Evolutionary conservation across 139 green algal species (phyloP).

Genomic region (Closterium sp.): DNA sequence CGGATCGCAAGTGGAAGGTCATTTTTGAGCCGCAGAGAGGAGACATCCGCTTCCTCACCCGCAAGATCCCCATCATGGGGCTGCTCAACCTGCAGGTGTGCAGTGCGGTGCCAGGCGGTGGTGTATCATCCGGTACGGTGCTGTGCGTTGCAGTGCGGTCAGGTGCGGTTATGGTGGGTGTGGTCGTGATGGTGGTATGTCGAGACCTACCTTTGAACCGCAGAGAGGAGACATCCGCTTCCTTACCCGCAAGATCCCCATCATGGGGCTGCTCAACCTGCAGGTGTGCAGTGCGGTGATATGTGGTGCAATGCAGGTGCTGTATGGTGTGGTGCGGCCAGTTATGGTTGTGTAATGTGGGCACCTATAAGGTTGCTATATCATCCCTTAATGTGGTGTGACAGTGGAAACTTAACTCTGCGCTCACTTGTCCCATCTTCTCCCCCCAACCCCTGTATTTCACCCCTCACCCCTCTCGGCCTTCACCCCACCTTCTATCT

Average conservation of each 20-base stretch:
- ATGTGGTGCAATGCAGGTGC: not conserved
- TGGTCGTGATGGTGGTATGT: too few relatives aligned
- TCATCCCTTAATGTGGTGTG: not conserved
- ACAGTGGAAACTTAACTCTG: too few relatives aligned
- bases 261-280: slow-evolving; percentile 28
- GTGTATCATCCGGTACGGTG: not conserved
- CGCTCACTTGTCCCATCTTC: too few relatives aligned
- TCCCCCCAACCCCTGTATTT: too few relatives aligned
- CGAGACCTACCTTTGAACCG: too few relatives aligned
- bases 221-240: slow-evolving; percentile 29
- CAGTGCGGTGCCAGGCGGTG: not conserved
- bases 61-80: slow-evolving; percentile 31
- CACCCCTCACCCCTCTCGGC: too few relatives aligned
- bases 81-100: slow-evolving; percentile 40
- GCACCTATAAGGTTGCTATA: too few relatives aligned
- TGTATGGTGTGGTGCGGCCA: not conserved
- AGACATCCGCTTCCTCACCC: slow-evolving; percentile 41
- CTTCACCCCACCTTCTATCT: too few relatives aligned
- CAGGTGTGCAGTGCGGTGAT: slow-evolving; percentile 11
- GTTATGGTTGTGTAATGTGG: not conserved
- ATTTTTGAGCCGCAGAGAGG: slow-evolving; percentile 17
- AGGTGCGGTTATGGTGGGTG: not conserved
- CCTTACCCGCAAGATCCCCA: slow-evolving; percentile 41
- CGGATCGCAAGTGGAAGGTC: slow-evolving; percentile 33
- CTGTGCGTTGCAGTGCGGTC: not conserved